Evolutionary conservation across 2,329 filamentous ascomycete genomes (phyloP), one percentile per base, ranked within the genome.

Genomic region (Penicillium sp.): DNA sequence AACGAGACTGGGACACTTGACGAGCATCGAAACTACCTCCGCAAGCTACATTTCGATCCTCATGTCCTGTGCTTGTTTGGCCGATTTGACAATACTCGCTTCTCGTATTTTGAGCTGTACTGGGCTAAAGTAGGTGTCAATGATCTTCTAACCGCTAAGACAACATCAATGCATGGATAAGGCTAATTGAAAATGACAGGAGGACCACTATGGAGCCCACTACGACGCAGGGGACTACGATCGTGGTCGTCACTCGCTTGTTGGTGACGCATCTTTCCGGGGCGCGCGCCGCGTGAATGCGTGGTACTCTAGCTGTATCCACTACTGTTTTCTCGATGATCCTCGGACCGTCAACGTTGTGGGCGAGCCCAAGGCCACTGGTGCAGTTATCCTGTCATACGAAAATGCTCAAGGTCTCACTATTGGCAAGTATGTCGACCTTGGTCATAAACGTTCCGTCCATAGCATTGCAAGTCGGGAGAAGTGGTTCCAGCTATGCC

Each of bases 91-190:
- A 83, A 85, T 28, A 76, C 75, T 2, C 78, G 74, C 41, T 90
- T 90, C 65, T 83, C 85, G 0, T 90, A 90, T 65, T 90, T 87
- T 63, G 87, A 91, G 66, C 74, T 90, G 1, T 90, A 90, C 66
- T 90, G 85, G 85, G 84, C 82, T 33, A 83, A 82, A 73, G 78
- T 79, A 69, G 52, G 67, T 57, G 24, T 9, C 9, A 1, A n/a
- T 12, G 3, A 42, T n/a, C 8, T 4, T 1, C 28, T 34, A 32
- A 32, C 29, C 7, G 29, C 29, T 32, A 7, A 32, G 3, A 11
- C 3, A 32, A 11, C 29, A 32, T 32, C 8, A 11, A 5, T 4
- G 11, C 29, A 32, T 8, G 29, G 11, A 8, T 8, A 32, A 11
- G 3, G 5, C 29, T 32, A 11, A 32, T 5, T 5, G 29, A 7